Conservation (phyloP, 1,284 basidiomycete genomes). For the Ceratobasidium sp. region DNA sequence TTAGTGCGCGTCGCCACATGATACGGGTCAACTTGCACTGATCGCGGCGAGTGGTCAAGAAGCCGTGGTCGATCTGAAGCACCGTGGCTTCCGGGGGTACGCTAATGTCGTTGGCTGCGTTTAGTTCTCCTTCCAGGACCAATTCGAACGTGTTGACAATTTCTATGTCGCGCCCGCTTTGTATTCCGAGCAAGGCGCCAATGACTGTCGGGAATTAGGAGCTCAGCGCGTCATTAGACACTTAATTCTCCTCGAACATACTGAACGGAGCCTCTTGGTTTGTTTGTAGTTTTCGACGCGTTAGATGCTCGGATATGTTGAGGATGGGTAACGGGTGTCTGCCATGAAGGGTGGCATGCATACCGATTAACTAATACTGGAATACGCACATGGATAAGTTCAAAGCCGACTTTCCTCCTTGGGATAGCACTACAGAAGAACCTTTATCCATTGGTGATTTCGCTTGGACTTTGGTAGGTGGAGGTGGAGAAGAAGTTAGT, state of each 20-base stretch:
- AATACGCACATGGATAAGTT: constrained; percentile 32
- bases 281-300: constrained; percentile 82
- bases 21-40: constrained; percentile 79
- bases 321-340: constrained; percentile 97
- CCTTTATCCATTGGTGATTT: constrained; percentile 32
- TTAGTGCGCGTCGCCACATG: constrained; percentile 34
- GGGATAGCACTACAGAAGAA: constrained; percentile 41
- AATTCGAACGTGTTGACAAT: constrained; percentile 98
- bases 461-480: not conserved
- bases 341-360: constrained; percentile 33
- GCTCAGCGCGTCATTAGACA: constrained; percentile 6
- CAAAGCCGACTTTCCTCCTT: constrained; percentile 36
- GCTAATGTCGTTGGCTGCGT: constrained; percentile 56
- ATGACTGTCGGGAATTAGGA: constrained; percentile 69
- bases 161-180: constrained; percentile 93
- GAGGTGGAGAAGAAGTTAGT: constrained; percentile 26
- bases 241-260: constrained; percentile 55
- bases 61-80: constrained; percentile 78
- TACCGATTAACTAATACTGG: not conserved
- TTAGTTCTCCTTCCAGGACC: constrained; percentile 60
- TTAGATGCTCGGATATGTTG: constrained; percentile 96
- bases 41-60: constrained; percentile 84
- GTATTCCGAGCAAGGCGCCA: constrained; percentile 94
- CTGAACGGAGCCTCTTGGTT: constrained; percentile 74
- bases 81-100: constrained; percentile 58